Conservation (phyloP, 2,329 filamentous ascomycete species). For the Aspergillus aculeatus region DNA sequence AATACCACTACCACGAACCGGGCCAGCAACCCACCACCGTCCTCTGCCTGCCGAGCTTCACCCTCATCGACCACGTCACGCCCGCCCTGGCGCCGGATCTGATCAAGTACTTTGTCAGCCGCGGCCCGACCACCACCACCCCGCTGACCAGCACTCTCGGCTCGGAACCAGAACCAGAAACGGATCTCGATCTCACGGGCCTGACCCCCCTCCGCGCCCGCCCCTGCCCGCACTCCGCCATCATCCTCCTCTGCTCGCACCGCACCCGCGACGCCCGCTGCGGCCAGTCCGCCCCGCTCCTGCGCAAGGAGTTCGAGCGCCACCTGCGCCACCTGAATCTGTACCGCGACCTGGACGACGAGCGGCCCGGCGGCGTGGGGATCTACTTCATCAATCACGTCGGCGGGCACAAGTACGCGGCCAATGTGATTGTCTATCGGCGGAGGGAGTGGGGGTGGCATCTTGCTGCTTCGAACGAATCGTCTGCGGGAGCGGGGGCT, state of each 20-base stretch:
- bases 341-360: slow-evolving; percentile 82
- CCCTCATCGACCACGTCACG: slow-evolving; percentile 77
- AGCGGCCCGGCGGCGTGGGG: slow-evolving; percentile 84
- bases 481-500: slow-evolving; percentile 8
- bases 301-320: slow-evolving; percentile 85
- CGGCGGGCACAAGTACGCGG: slow-evolving; percentile 93
- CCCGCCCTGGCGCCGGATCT: slow-evolving; percentile 70
- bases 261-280: slow-evolving; percentile 92
- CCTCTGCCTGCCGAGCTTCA: slow-evolving; percentile 81
- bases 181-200: no score
- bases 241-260: slow-evolving; percentile 93
- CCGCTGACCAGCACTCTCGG: slow-evolving; percentile 50
- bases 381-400: slow-evolving; percentile 97
- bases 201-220: slow-evolving; percentile 55
- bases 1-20: slow-evolving; percentile 59
- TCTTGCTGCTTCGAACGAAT: slow-evolving; percentile 8
- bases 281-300: slow-evolving; percentile 85
- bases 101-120: slow-evolving; percentile 68
- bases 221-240: slow-evolving; percentile 75
- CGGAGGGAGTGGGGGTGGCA: slow-evolving; percentile 48
- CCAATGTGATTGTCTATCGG: slow-evolving; percentile 91
- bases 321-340: slow-evolving; percentile 82
- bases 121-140: slow-evolving; percentile 70
- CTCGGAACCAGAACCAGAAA: no score
- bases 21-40: slow-evolving; percentile 68